Conservation (phyloP, 805 yeast genomes). For the Grigorovia yakushimaensis region DNA sequence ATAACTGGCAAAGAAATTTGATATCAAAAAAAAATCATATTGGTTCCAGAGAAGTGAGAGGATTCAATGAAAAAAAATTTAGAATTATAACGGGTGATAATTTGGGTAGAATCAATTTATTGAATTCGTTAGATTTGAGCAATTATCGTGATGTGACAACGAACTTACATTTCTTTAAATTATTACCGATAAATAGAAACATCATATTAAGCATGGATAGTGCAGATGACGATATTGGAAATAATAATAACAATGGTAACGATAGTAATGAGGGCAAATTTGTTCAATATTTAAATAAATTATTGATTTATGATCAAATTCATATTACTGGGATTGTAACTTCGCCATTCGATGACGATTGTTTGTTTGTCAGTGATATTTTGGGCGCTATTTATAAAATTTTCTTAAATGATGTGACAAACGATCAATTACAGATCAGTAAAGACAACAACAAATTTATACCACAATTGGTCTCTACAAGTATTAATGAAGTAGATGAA, state of each 20-base stretch:
- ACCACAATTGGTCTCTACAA: slow-evolving; percentile 5
- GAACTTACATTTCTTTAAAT: background rate
- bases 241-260: no score
- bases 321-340: slow-evolving; percentile 2
- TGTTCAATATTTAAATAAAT: background rate
- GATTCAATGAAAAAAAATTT: slow-evolving; percentile 12
- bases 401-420: slow-evolving; percentile 4
- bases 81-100: slow-evolving; percentile 14
- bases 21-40: slow-evolving; percentile 13
- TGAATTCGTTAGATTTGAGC: slow-evolving; percentile 14
- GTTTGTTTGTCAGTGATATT: slow-evolving; percentile 18
- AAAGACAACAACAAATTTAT: slow-evolving; percentile 16
- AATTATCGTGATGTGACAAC: background rate
- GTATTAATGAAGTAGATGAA: background rate
- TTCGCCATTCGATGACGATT: slow-evolving; percentile 15
- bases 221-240: background rate
- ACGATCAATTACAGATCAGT: slow-evolving; percentile 1
- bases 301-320: slow-evolving; percentile 1
- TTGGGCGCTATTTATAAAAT: slow-evolving; percentile 24
- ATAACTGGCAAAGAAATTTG: slow-evolving; percentile 12
- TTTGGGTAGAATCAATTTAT: slow-evolving; percentile 13
- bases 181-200: background rate
- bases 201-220: background rate
- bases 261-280: no score
- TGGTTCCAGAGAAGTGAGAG: slow-evolving; percentile 12